A percentile compares a stretch with the other conserved stretches of the same genome.
phyloP scores from a whole-genome alignment of 1,139 yeast species.

The Kazachstania sp. region DNA sequence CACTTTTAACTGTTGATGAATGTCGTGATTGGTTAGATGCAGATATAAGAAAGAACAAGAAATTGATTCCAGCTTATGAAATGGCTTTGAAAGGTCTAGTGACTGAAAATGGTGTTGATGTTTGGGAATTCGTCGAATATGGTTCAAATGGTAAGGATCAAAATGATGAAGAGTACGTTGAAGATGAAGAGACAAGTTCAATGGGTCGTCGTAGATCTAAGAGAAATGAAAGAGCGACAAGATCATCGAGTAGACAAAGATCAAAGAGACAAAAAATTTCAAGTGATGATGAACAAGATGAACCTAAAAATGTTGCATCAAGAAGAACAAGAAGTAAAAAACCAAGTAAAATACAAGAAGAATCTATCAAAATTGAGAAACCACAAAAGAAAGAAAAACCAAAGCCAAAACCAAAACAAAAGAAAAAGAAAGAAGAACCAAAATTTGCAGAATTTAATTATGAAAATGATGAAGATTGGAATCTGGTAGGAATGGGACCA shows the following conservation, averaged over 20 bases:
- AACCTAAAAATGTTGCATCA: not conserved
- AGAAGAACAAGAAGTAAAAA: slow-evolving; percentile 2
- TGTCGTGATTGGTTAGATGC: slow-evolving; percentile 21
- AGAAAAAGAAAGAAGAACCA: slow-evolving; percentile 6
- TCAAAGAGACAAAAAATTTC: slow-evolving; percentile 7
- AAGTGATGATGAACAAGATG: slow-evolving; percentile 8
- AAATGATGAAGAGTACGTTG: slow-evolving; percentile 21
- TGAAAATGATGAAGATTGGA: slow-evolving; percentile 30
- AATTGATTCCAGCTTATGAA: slow-evolving; percentile 28
- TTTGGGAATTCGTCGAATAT: slow-evolving; percentile 30
- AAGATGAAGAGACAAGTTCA: slow-evolving; percentile 17
- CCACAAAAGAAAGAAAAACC: slow-evolving; percentile 4
- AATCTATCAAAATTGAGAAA: not conserved
- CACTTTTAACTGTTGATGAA: slow-evolving; percentile 15
- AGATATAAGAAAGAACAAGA: slow-evolving; percentile 20
- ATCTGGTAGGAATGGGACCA: slow-evolving; percentile 28
- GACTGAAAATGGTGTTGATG: slow-evolving; percentile 23
- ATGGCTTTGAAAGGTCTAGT: slow-evolving; percentile 21
- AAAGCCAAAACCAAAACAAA: slow-evolving; percentile 5
- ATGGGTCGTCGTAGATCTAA: slow-evolving; percentile 7
- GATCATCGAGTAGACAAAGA: slow-evolving; percentile 14
- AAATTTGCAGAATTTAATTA: slow-evolving; percentile 18
- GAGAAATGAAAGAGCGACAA: slow-evolving; percentile 9
- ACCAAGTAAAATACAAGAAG: not conserved
- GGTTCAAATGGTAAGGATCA: slow-evolving; percentile 26